Evolutionary conservation across 768 basidiomycete genomes (phyloP).

Genomic region (Pleurotus tuber-regium): DNA sequence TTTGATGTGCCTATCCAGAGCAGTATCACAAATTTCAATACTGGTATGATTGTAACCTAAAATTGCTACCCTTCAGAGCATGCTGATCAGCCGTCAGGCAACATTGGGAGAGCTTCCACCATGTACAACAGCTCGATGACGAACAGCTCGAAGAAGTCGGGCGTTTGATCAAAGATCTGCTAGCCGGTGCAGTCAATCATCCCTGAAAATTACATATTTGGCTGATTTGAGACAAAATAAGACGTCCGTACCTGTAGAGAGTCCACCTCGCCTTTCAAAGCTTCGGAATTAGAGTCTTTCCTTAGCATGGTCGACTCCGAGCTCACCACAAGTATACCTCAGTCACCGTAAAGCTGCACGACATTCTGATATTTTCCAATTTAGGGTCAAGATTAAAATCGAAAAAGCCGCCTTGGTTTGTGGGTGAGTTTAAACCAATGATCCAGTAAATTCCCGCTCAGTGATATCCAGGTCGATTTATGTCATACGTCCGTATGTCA

Average conservation of each 20-base stretch:
- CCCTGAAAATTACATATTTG: neutral
- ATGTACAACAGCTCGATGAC: neutral
- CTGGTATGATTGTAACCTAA: constrained; percentile 21
- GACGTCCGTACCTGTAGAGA: neutral
- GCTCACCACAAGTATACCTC: neutral
- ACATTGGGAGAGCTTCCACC: neutral
- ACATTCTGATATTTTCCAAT: neutral
- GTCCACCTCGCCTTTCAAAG: neutral
- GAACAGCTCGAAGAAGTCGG: neutral
- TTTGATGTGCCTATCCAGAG: no score
- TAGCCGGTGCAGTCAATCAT: neutral
- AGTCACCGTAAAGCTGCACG: neutral
- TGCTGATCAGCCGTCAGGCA: neutral
- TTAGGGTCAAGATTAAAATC: neutral
- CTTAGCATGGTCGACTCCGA: neutral
- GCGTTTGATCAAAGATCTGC: neutral
- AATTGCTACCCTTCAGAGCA: neutral
- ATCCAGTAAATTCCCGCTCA: neutral
- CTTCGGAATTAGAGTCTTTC: neutral
- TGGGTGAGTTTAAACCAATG: constrained; percentile 14
- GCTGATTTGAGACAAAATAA: neutral
- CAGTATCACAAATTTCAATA: constrained; percentile 33
- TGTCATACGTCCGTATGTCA: constrained; percentile 7
- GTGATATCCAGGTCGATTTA: constrained; percentile 7
- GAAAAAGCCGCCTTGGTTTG: neutral